These are phyloP conservation scores for Xylaria sp. DNA, from an alignment of 2,329 filamentous ascomycete species.

Conservation along the genomic window DNA sequence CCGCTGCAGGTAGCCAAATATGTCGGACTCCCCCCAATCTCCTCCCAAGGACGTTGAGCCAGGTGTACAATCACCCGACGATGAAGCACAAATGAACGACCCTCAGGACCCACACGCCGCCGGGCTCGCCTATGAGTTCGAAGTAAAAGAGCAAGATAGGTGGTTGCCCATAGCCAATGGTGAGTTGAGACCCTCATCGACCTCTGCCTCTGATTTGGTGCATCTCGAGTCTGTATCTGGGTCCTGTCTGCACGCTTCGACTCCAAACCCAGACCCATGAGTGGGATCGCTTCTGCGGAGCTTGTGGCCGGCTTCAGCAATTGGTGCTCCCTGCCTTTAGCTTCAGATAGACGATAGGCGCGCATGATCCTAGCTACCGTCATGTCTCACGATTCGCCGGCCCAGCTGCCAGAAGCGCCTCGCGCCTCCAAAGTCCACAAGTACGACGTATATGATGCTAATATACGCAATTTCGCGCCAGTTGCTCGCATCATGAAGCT, in stretches of 20 bases:
- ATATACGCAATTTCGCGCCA: conserved; percentile 93
- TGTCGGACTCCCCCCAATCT: conserved; percentile 88
- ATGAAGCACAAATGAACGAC: conserved; percentile 95
- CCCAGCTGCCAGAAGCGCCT: conserved; percentile 62
- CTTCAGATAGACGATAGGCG: conserved; percentile 53
- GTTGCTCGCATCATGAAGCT: conserved; percentile 99
- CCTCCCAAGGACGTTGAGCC: conserved; percentile 95
- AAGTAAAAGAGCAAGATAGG: conserved; percentile 99
- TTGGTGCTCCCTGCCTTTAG: conserved; percentile 55
- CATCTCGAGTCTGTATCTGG: conserved; percentile 56
- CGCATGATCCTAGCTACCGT: conserved; percentile 49
- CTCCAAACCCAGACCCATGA: conserved; percentile 48
- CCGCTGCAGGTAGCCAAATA: conserved; percentile 82
- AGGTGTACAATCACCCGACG: conserved; percentile 91
- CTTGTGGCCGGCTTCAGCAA: conserved; percentile 51
- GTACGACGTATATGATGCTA: conserved; percentile 79
- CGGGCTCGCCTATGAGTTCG: conserved; percentile 88
- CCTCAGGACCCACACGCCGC: conserved; percentile 80
- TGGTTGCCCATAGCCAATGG: conserved; percentile 99
- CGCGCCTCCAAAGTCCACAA: conserved; percentile 61
- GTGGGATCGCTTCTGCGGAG: conserved; percentile 62
- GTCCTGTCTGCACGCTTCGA: conserved; percentile 48
- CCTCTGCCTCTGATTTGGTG: conserved; percentile 62
- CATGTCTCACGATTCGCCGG: conserved; percentile 71
- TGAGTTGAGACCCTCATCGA: conserved; percentile 70